Percentiles rank a stretch among this genome's conserved stretches.
These are phyloP conservation scores for Fraxinus dipetala DNA, from an alignment of 305 asterid species.

Conservation along the genomic window DNA sequence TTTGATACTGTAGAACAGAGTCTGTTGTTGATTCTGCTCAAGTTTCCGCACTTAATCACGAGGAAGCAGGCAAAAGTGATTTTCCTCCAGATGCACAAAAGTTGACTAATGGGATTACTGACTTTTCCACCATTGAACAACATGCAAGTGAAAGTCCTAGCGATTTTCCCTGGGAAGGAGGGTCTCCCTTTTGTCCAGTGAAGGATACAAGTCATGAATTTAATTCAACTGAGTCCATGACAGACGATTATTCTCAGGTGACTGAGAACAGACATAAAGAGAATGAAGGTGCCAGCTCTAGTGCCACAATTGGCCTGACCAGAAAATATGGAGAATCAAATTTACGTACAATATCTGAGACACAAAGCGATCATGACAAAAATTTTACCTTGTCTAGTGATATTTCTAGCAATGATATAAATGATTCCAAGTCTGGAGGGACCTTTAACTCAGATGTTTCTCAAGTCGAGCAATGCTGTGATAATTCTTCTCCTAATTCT, in stretches of 20 bases:
- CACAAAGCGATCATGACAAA: constrained; percentile 23
- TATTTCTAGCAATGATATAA: constrained; percentile 21
- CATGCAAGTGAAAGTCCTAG: constrained; percentile 18
- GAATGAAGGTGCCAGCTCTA: neutral
- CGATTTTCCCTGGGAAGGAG: constrained; percentile 22
- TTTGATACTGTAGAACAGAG: constrained; percentile 39
- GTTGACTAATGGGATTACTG: constrained; percentile 20
- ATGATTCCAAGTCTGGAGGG: constrained; percentile 16
- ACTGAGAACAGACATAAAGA: constrained; percentile 11
- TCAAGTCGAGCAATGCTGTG: constrained; percentile 17
- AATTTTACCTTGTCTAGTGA: constrained; percentile 11
- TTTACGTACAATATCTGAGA: constrained; percentile 17
- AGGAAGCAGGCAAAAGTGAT: constrained; percentile 27
- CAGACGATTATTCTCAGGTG: constrained; percentile 26
- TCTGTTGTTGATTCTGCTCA: constrained; percentile 35
- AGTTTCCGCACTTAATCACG: constrained; percentile 30
- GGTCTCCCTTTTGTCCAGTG: constrained; percentile 27
- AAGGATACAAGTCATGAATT: constrained; percentile 23
- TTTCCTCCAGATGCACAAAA: constrained; percentile 29
- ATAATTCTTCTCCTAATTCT: constrained; percentile 20
- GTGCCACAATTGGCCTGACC: constrained; percentile 7
- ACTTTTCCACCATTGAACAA: constrained; percentile 20
- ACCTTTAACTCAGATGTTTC: constrained; percentile 27
- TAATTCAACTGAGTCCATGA: constrained; percentile 28
- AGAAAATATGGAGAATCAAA: constrained; percentile 27